Evolutionary conservation across 2,329 filamentous ascomycete genomes (phyloP), one percentile per base, ranked within the genome.

Genomic region (Colletotrichum ledebouriae): DNA sequence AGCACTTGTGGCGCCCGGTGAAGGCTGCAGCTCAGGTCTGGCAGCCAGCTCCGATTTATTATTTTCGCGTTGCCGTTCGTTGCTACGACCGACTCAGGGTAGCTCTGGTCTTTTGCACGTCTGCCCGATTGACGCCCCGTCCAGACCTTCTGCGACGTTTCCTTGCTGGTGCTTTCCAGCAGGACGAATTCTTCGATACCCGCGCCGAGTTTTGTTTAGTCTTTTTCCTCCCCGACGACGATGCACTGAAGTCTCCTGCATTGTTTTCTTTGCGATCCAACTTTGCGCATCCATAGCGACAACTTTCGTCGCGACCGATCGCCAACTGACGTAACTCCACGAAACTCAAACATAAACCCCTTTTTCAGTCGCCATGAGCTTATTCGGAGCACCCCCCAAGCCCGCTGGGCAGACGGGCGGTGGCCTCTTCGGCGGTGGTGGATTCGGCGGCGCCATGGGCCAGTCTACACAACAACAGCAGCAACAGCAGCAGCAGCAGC

Each of bases 311-410:
- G 34, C 52, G 6, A 41, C 20, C 58, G 50, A 47, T 50, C 39
- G 22, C 15, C 17, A 29, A 6, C 29, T 29, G 29, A 29, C 29
- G 4, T 29, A 17, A 20, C 22, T 5, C 22, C 17, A 41, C 62
- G 67, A 59, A 61, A 42, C 25, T n/a, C 62, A 61, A 41, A 53
- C 10, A 63, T 29, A 49, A 50, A 13, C 1, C 6, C 29, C 33
- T 55, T 69, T 68, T 41, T 61, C 80, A 77, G 78, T 79, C 78
- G 63, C 72, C 12, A 66, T 71, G 71, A 71, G 71, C 47, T 29
- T 82, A n/a, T 83, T 83, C 70, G 80, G 79, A 33, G 78, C 80
- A 69, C 41, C 80, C 68, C 41, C 78, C n/a, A 80, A 80, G 73
- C 73, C 78, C 44, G 70, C 78, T 37, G 71, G 71, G 69, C 68